These are phyloP conservation scores for Nicotiana rustica DNA, from an alignment of 305 asterid genomes.

Conservation along the genomic window DNA sequence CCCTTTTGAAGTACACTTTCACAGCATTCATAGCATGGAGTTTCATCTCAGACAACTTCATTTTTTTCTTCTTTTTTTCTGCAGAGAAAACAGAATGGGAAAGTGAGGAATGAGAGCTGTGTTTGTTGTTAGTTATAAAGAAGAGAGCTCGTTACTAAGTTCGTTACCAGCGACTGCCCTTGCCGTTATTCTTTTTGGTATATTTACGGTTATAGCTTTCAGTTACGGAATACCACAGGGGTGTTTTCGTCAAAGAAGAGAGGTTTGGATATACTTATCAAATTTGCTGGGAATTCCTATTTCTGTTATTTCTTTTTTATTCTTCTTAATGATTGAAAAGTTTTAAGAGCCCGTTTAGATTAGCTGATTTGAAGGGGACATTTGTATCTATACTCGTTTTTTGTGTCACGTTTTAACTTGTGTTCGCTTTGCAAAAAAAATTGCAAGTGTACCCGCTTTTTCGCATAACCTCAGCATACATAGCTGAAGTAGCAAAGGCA, in stretches of 20 bases:
- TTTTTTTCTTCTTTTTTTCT: neutral
- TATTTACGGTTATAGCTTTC: slow-evolving; percentile 1
- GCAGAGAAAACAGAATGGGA: neutral
- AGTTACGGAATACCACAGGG: neutral
- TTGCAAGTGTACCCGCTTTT: too few relatives aligned
- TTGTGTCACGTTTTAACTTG: too few relatives aligned
- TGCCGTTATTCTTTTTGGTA: neutral
- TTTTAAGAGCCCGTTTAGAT: too few relatives aligned
- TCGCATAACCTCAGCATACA: too few relatives aligned
- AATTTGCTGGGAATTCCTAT: neutral
- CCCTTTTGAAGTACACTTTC: slow-evolving; percentile 17
- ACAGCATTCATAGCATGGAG: neutral
- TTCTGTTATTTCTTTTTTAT: neutral
- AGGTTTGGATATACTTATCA: neutral
- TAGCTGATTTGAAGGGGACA: too few relatives aligned
- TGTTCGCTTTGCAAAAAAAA: too few relatives aligned
- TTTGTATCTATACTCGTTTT: too few relatives aligned
- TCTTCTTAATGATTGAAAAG: too few relatives aligned
- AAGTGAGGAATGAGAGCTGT: neutral
- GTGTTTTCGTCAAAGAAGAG: neutral
- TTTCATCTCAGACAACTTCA: slow-evolving; percentile 21
- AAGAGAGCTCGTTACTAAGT: neutral
- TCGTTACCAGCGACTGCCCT: neutral
- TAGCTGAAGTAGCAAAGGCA: too few relatives aligned
- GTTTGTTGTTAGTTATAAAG: neutral